phyloP scores from a whole-genome alignment of 1,284 basidiomycete genomes.

The Cryptococcus sp. region DNA sequence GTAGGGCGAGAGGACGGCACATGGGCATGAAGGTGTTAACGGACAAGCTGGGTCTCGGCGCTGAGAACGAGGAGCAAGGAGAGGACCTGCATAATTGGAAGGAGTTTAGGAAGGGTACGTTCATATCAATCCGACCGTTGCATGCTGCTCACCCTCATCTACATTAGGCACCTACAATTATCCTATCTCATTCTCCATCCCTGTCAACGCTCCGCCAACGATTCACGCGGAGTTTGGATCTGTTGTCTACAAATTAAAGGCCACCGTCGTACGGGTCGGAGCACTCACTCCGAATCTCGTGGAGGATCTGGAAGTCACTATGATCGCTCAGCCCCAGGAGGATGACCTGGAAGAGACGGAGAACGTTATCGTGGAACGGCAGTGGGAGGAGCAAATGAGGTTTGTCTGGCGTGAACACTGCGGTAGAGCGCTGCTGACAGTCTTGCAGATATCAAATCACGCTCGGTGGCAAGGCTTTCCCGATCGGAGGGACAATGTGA shows the following conservation, averaged over 20 bases:
- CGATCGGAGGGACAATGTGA: slow-evolving; percentile 74
- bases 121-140: neutral
- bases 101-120: slow-evolving; percentile 82
- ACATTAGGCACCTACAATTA: slow-evolving; percentile 83
- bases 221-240: slow-evolving; percentile 76
- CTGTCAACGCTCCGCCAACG: slow-evolving; percentile 75
- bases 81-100: slow-evolving; percentile 66
- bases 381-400: slow-evolving; percentile 90
- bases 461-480: slow-evolving; percentile 75
- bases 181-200: slow-evolving; percentile 87
- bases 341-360: slow-evolving; percentile 78
- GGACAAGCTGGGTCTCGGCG: slow-evolving; percentile 41
- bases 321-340: slow-evolving; percentile 75
- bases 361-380: slow-evolving; percentile 80
- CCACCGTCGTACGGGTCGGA: slow-evolving; percentile 79
- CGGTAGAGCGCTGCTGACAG: neutral
- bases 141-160: neutral
- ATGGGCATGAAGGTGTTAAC: slow-evolving; percentile 52
- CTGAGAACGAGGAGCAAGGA: slow-evolving; percentile 57
- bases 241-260: slow-evolving; percentile 78
- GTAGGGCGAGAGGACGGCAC: slow-evolving; percentile 48
- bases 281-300: slow-evolving; percentile 74
- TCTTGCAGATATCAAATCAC: slow-evolving; percentile 61
- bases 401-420: slow-evolving; percentile 54
- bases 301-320: slow-evolving; percentile 70